Percentiles rank a stretch among this genome's conserved stretches.
Conservation (phyloP, 441 rosid species). For the Syzygium syzygioides region DNA sequence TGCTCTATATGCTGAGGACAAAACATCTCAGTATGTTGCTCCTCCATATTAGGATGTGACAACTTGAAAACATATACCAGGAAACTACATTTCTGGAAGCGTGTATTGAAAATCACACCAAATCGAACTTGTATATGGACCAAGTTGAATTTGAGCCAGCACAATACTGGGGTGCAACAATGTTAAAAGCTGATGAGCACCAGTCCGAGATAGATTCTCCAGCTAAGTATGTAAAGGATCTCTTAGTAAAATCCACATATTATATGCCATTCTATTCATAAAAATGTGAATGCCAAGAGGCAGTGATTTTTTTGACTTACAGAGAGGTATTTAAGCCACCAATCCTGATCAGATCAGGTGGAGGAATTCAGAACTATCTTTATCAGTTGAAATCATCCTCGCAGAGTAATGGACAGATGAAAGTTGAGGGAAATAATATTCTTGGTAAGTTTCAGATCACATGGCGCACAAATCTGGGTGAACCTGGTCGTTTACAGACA, state of each 20-base stretch:
- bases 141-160: constrained; percentile 99
- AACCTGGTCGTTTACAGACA: constrained; percentile 96
- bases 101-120: constrained; percentile 94
- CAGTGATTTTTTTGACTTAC: constrained; percentile 10
- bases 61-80: constrained; percentile 34
- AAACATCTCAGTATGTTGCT: background rate
- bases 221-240: constrained; percentile 34
- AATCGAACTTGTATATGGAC: constrained; percentile 89
- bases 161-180: constrained; percentile 66
- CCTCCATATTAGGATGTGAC: background rate
- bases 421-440: constrained; percentile 60
- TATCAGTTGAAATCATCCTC: constrained; percentile 54
- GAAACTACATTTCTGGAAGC: constrained; percentile 88
- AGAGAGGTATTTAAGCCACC: constrained; percentile 71
- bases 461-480: constrained; percentile 97
- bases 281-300: background rate
- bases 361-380: constrained; percentile 87
- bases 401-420: constrained; percentile 35
- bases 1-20: background rate
- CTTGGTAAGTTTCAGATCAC: constrained; percentile 96
- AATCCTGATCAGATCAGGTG: constrained; percentile 76
- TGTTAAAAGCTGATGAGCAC: constrained; percentile 48
- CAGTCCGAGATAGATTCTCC: constrained; percentile 25
- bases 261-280: background rate
- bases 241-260: background rate